Evolutionary conservation across 148 eudicot species (phyloP), one percentile per base, ranked within the genome.

Genomic region (Amaranthus cruentus): DNA sequence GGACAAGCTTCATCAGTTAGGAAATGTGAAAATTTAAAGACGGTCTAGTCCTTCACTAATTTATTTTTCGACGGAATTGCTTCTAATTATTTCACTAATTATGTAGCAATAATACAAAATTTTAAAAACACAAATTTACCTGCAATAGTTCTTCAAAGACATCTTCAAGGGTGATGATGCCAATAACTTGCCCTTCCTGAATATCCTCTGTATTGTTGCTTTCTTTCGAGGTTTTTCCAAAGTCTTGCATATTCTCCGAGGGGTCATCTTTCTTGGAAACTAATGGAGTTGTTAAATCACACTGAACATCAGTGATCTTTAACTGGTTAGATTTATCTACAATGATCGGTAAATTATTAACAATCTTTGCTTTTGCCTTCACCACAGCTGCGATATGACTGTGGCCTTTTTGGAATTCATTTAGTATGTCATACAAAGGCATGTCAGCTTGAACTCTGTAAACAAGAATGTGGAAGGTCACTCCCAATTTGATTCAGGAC

Each of bases 381-480:
- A 91, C 98, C 61, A 93, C 98, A 77, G 97, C 98, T 69, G 98
- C 98, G 96, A 94, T 89, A 80, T 94, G 98, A 80, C 98, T 94
- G 78, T 91, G 88, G 76, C 98, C 98, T 78, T 91, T 94, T 72
- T 94, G 98, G 69, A 94, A 94, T 82, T 94, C 97, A 71, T 94
- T 94, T 67, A 94, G 75, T 79, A 94, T 94, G 88, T 94, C 98
- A 84, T 94, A 94, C 62, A 94, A 78, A 66, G 98, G 98, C 98
- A 94, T 94, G 85, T 94, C 90, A 58, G 89, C 88, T n/a, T 96
- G 98, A 75, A 94, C 98, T 81, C 98, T 94, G 89, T 12, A 50
- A 81, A 73, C 38, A 13, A 62, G 51, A 7, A 53, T 49, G 64
- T 28, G 38, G 63, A 58, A 55, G 62, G 47, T 60, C 66, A 54